Evolutionary conservation across 495 filamentous ascomycete species (phyloP).

Genomic region (Collariella sp.): DNA sequence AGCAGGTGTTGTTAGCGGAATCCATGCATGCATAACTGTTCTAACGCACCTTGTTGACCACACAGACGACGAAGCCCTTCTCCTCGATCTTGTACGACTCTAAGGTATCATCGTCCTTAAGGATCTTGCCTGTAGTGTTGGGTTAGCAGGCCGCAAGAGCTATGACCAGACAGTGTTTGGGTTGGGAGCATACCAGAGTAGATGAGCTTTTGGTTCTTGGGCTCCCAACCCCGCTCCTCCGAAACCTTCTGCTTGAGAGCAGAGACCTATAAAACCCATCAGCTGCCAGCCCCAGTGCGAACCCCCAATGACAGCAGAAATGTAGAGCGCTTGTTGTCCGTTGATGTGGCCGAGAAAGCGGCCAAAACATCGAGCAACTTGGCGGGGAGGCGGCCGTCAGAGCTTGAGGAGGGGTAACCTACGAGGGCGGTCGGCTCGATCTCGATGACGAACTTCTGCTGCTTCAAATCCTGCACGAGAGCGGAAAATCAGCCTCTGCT

Average conservation of each 20-base stretch:
- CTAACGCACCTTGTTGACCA: conserved; percentile 76
- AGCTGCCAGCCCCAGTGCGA: conserved; percentile 5
- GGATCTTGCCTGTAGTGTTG: conserved; percentile 69
- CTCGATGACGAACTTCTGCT: conserved; percentile 94
- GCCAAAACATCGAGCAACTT: neutral
- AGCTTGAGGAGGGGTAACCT: conserved; percentile 37
- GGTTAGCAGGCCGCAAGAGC: neutral
- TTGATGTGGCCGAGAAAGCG: neutral
- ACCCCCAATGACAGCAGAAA: neutral
- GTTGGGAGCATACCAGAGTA: conserved; percentile 70
- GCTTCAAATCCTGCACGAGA: conserved; percentile 74
- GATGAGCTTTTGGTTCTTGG: conserved; percentile 83
- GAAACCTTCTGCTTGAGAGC: conserved; percentile 84
- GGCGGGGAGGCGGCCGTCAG: conserved; percentile 12
- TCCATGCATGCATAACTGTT: neutral
- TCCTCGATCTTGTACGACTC: conserved; percentile 96
- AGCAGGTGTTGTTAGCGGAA: conserved; percentile 19
- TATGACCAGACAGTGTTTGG: neutral
- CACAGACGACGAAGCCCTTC: conserved; percentile 98
- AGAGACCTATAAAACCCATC: conserved; percentile 53
- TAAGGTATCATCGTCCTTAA: conserved; percentile 93
- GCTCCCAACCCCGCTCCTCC: conserved; percentile 84
- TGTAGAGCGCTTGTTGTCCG: neutral
- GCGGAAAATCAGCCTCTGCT: conserved; percentile 25
- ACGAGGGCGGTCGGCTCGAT: conserved; percentile 88